Conservation (phyloP, 345 rosid species). For the Citrus reticulata region DNA sequence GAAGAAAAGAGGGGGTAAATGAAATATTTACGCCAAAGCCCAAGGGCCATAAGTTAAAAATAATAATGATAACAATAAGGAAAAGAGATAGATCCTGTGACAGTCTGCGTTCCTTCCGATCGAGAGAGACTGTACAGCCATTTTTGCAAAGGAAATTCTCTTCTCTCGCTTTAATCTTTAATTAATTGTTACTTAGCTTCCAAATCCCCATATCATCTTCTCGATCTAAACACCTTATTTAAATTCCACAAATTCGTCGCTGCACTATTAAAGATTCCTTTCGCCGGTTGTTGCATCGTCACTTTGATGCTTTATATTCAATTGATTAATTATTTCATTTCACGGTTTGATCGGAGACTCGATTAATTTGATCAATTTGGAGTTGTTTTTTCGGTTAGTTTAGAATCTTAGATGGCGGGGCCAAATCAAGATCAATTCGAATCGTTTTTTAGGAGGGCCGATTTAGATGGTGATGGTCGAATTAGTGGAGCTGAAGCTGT, state of each 20-base stretch:
- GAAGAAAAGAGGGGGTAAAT: not conserved
- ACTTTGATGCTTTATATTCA: not conserved
- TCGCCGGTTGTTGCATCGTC: not conserved
- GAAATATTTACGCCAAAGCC: not conserved
- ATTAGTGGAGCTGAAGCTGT: constrained; percentile 95
- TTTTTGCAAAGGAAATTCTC: not conserved
- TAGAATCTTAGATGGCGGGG: constrained; percentile 41
- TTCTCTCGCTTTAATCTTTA: not conserved
- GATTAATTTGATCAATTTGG: constrained; percentile 4
- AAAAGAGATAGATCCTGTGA: not conserved
- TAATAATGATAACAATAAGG: too few relatives aligned
- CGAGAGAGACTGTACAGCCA: not conserved
- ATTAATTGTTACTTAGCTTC: not conserved
- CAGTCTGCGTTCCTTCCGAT: constrained; percentile 5
- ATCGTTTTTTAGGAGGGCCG: constrained; percentile 78
- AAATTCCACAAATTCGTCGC: not conserved
- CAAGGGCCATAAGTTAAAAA: too few relatives aligned
- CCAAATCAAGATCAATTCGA: constrained; percentile 76
- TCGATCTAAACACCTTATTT: constrained; percentile 18
- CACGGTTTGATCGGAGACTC: not conserved
- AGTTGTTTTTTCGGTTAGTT: not conserved
- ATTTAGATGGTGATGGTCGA: constrained; percentile 93
- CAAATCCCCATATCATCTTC: constrained; percentile 1
- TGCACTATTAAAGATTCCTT: not conserved
- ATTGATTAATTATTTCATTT: not conserved